These are phyloP conservation scores for Eurotiales sp. DNA, from an alignment of 2,329 filamentous ascomycete genomes.

Conservation along the genomic window DNA sequence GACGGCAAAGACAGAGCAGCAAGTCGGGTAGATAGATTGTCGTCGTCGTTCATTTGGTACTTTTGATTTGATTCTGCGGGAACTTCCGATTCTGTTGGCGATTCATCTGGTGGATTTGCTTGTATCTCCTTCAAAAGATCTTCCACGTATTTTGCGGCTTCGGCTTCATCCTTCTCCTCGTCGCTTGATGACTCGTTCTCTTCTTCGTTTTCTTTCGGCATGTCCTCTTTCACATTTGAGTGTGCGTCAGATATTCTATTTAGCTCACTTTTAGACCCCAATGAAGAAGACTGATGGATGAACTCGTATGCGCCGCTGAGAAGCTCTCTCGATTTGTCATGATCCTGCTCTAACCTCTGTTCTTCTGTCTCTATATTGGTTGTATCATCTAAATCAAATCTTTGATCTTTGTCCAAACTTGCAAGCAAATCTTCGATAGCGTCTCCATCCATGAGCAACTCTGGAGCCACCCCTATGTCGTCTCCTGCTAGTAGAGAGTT, in stretches of 20 bases:
- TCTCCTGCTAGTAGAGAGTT: conserved; percentile 5
- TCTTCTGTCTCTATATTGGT: not conserved
- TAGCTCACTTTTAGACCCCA: not conserved
- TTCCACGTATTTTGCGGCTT: conserved; percentile 13
- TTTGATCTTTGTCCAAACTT: not conserved
- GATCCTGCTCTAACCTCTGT: not conserved
- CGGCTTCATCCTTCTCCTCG: conserved; percentile 12
- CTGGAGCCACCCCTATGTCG: conserved; percentile 7
- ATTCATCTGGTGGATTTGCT: not conserved
- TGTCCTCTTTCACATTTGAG: not conserved
- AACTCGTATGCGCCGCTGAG: conserved; percentile 2
- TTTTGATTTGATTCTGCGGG: conserved; percentile 16
- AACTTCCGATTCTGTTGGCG: not conserved
- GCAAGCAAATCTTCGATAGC: conserved; percentile 21
- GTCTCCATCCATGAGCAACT: conserved; percentile 15
- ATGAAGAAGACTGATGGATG: not conserved
- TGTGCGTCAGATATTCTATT: not conserved
- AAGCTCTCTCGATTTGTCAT: not conserved
- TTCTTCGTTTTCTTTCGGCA: not conserved
- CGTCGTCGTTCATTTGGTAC: not conserved
- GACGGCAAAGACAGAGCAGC: conserved; percentile 13
- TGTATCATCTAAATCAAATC: not conserved
- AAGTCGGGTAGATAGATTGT: not conserved
- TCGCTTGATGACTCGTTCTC: conserved; percentile 4
- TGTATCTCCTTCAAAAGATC: conserved; percentile 9